Evolutionary conservation across 345 rosid species (phyloP), one percentile per base, ranked within the genome.

Genomic region (Brassica incana): DNA sequence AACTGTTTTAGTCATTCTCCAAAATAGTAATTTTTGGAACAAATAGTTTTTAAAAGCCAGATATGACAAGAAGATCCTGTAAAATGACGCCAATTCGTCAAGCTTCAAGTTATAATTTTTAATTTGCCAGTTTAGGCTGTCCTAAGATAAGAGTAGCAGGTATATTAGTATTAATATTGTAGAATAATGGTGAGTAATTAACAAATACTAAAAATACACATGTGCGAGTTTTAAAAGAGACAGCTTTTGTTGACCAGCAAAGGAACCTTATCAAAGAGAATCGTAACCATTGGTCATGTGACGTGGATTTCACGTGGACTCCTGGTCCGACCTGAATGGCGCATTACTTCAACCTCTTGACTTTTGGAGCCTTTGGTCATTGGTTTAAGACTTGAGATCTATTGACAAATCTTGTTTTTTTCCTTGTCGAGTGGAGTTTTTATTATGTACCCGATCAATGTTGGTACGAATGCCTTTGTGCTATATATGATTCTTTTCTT

Each of bases 241-340:
- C 67, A 76, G 88, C 74, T 79, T 83, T 86, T 84, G 78, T 85
- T 81, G 89, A 84, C 88, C 58, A 64, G 14, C 30, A 62, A n/a
- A 38, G 38, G 56, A 71, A 33, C 40, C 52, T 10, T 43, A 62
- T 48, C 14, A 54, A 58, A 63, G 58, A 50, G 11, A 67, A 25
- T 43, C 72, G 71, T 29, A 64, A 35, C 67, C 73, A 63, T 38
- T 75, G 76, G 12, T 23, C 23, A 67, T 14, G 3, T 1, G 71
- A 67, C 71, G 71, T 54, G 78, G 79, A 48, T 10, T 76, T 78
- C 78, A 68, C 77, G 61, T 40, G 71, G 43, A 40, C 64, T 40
- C 56, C 2, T 68, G 10, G 69, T 60, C 74, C 68, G 16, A 56
- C 78, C 84, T 81, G 85, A 77, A 65, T 54, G 72, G 86, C 89